Base-by-base conservation (phyloP, 2,329 filamentous ascomycete genomes). In the Zelopaecilomyces penicillatus region DNA sequence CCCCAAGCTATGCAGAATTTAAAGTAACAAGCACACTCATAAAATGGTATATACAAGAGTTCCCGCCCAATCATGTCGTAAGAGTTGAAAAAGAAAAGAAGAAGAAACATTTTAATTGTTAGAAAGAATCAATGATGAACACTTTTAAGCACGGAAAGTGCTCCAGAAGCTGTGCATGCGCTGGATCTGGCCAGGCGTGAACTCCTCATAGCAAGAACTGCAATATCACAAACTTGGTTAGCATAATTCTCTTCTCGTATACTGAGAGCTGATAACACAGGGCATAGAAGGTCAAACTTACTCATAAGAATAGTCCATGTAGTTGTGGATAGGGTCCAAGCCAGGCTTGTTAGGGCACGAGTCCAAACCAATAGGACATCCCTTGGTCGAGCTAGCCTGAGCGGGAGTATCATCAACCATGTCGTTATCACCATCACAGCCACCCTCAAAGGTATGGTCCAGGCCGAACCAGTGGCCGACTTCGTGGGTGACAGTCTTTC, bases 391-490 rank as follows among this genome's bases (percentile, higher is more conserved):
- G n/a, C 31, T 42, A 53, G 35, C 43, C 37, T 54, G 56, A n/a
- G 60, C 56, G 6, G 67, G 65, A 10, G 67, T 70, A 48, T 70
- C 67, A 11, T 54, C 53, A 27, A 70, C 54, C 11, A 47, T 54
- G 49, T 71, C 68, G 33, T 65, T 65, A 9, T 48, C 35, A 4
- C 57, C 51, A 0, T 43, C 50, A 41, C 59, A 60, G 38, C 64
- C 64, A 6, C 60, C 65, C 31, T 65, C 49, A 52, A 71, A 71
- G 34, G 66, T 67, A 52, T 71, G 68, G 42, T 58, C 59, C 19
- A 71, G 60, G 39, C 67, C 65, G 42, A 71, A 57, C 67, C 68
- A 71, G 54, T 71, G 68, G 4, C 68, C 68, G 32, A 64, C 57
- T 54, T 71, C 68, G 53, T 70, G 67, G 8, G 49, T 46, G 2